Percentiles rank a stretch among this genome's conserved stretches.
Conservation (phyloP, 345 rosid genomes). For the Salix brachista region DNA sequence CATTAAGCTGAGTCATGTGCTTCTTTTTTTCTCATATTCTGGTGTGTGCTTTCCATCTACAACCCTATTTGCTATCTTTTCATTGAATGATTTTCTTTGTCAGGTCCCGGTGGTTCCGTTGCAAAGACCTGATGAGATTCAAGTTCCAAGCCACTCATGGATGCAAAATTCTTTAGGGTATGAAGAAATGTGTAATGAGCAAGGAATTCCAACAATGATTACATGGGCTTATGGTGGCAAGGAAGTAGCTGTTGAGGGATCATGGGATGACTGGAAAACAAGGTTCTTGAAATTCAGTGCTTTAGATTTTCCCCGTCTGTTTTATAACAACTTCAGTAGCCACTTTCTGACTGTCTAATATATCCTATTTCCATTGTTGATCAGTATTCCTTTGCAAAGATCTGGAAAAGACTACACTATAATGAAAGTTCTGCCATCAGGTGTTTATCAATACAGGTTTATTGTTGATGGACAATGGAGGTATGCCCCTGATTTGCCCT, state of each 20-base stretch:
- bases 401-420: conserved; percentile 91
- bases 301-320: not conserved
- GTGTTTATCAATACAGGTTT: conserved; percentile 87
- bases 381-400: conserved; percentile 83
- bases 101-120: conserved; percentile 88
- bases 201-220: conserved; percentile 88
- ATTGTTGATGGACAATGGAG: conserved; percentile 91
- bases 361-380: conserved; percentile 24
- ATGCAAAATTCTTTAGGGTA: conserved; percentile 43
- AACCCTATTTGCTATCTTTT: not conserved
- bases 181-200: conserved; percentile 59
- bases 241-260: conserved; percentile 86
- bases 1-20: not conserved
- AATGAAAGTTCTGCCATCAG: conserved; percentile 95
- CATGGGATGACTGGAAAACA: conserved; percentile 92
- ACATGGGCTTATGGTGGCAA: conserved; percentile 89
- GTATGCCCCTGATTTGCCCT: conserved; percentile 79
- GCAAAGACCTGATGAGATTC: conserved; percentile 86
- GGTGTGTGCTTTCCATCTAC: not conserved
- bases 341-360: not conserved
- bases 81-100: not conserved
- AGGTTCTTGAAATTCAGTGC: conserved; percentile 39
- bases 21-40: not conserved
- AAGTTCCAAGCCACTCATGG: conserved; percentile 58
- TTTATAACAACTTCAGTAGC: conserved; percentile 1